Conservation (phyloP, 768 basidiomycete species). For the Rhodocollybia butyracea region DNA sequence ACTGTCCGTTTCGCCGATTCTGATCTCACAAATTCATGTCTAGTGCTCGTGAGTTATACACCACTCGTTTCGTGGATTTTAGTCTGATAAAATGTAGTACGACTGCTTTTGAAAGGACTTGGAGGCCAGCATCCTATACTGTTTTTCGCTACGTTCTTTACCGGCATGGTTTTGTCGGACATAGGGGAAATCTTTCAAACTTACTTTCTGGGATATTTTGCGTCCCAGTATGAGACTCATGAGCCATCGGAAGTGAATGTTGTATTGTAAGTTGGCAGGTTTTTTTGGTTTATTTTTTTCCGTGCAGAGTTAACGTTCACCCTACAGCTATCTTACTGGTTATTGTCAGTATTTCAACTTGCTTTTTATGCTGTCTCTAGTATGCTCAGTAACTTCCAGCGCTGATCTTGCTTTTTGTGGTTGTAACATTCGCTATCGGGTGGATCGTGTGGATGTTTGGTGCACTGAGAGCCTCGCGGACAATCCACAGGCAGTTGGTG, state of each 20-base stretch:
- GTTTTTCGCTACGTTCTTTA: slow-evolving; percentile 28
- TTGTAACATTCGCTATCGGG: slow-evolving; percentile 29
- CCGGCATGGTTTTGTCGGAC: slow-evolving; percentile 21
- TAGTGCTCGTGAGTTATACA: no score
- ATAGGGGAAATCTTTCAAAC: slow-evolving; percentile 27
- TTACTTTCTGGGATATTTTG: slow-evolving; percentile 46
- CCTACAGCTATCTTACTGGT: slow-evolving; percentile 23
- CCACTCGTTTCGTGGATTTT: no score
- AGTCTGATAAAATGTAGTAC: no score
- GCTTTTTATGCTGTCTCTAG: slow-evolving; percentile 42
- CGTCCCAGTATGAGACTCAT: slow-evolving; percentile 34
- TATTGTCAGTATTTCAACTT: slow-evolving; percentile 17
- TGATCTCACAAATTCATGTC: no score
- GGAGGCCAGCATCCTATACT: slow-evolving; percentile 30
- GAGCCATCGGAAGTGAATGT: slow-evolving; percentile 29
- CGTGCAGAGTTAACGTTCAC: slow-evolving; percentile 30
- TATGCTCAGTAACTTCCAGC: slow-evolving; percentile 23
- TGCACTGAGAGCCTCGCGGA: slow-evolving; percentile 47
- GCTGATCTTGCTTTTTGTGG: slow-evolving; percentile 27
- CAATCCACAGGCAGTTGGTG: slow-evolving; percentile 50
- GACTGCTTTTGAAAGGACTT: slow-evolving; percentile 34
- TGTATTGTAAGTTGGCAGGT: slow-evolving; percentile 29
- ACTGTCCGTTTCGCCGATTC: neutral
- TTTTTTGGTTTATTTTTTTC: slow-evolving; percentile 19
- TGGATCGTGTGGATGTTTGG: slow-evolving; percentile 44